Conservation (phyloP, 306 rosid genomes). For the Cucurbita argyrosperma region DNA sequence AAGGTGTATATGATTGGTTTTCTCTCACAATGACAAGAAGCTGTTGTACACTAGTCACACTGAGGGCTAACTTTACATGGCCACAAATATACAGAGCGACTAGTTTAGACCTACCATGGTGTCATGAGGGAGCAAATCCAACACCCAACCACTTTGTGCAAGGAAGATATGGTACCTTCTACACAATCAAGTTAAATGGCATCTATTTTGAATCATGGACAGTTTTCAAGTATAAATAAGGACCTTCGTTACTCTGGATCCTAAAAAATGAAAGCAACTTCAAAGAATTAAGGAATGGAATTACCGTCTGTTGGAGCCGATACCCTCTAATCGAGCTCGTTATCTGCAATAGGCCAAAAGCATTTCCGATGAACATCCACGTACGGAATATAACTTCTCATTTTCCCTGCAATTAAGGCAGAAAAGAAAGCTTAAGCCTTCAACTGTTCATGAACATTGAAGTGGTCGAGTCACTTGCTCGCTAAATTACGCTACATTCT, state of each 20-base stretch:
- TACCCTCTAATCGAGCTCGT: background rate
- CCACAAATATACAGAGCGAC: background rate
- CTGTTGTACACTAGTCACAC: background rate
- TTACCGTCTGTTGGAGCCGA: background rate
- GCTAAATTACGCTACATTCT: background rate
- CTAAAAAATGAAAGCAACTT: background rate
- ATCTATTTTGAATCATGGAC: background rate
- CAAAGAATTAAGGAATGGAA: background rate
- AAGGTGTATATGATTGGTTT: background rate
- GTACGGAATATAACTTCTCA: background rate
- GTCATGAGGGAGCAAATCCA: background rate
- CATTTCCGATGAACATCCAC: background rate
- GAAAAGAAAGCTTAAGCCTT: background rate
- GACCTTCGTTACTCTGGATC: background rate
- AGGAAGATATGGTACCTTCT: background rate
- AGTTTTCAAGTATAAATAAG: background rate
- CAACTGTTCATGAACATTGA: background rate
- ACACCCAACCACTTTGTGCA: background rate
- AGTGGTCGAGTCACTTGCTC: background rate
- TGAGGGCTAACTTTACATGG: background rate
- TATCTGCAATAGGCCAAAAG: background rate
- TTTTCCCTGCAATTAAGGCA: background rate
- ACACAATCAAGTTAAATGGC: background rate
- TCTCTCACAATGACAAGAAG: background rate
- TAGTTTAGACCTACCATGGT: background rate